A percentile compares a stretch with the other conserved stretches of the same genome.
Evolutionary conservation across 1,139 yeast species (phyloP).

Genomic region (Meyerozyma smithsonii): DNA sequence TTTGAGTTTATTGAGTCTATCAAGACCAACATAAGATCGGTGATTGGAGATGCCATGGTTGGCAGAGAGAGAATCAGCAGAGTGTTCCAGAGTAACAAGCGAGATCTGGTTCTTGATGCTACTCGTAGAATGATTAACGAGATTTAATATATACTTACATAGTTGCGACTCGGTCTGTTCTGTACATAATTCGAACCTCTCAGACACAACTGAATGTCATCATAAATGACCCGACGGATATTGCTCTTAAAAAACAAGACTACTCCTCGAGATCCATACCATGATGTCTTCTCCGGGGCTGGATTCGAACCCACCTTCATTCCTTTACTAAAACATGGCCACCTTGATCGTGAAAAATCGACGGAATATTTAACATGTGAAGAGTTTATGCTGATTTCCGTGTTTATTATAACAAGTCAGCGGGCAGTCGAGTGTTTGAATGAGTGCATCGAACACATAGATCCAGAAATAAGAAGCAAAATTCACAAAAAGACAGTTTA

Average conservation of each 20-base stretch:
- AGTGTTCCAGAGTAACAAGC: conserved; percentile 32
- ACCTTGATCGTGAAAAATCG: conserved; percentile 43
- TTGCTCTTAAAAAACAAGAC: conserved; percentile 65
- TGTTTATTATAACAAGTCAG: conserved; percentile 82
- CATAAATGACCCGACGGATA: conserved; percentile 6
- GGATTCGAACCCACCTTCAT: conserved; percentile 49
- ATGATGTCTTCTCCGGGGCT: conserved; percentile 28
- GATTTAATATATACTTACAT: background rate
- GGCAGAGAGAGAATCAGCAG: conserved; percentile 67
- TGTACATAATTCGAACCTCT: background rate
- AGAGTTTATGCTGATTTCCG: conserved; percentile 36
- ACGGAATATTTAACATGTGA: conserved; percentile 35
- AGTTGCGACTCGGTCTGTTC: background rate
- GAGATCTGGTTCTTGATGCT: conserved; percentile 7
- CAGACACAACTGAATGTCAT: background rate
- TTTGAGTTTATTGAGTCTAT: conserved; percentile 35
- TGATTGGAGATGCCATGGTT: conserved; percentile 57
- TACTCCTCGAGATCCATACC: conserved; percentile 62
- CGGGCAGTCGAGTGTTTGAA: conserved; percentile 81
- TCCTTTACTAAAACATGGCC: conserved; percentile 66
- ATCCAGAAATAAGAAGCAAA: conserved; percentile 12
- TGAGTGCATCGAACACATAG: conserved; percentile 30
- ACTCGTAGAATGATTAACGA: conserved; percentile 7
- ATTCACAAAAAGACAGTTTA: conserved; percentile 54
- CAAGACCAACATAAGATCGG: conserved; percentile 46